Evolutionary conservation across 768 basidiomycete species (phyloP).

Genomic region (Exidia glandulosa): DNA sequence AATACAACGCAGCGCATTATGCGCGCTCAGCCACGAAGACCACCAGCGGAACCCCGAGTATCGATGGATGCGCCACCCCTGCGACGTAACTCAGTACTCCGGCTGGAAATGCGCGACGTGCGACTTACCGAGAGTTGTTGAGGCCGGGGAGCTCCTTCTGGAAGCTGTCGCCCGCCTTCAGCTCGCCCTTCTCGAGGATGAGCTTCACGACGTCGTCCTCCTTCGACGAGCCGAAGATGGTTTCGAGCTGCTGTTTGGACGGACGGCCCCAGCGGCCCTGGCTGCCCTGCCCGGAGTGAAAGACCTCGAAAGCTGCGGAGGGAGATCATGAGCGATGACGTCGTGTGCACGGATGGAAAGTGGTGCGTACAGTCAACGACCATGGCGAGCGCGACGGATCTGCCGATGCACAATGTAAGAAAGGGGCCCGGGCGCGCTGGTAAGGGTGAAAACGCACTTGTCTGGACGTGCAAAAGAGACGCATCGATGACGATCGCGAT

Average conservation of each 20-base stretch:
- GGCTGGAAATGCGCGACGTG: not conserved
- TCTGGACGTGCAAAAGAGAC: slow-evolving; percentile 27
- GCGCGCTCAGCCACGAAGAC: not conserved
- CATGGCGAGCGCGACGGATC: slow-evolving; percentile 56
- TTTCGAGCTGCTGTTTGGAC: slow-evolving; percentile 80
- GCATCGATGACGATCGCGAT: not conserved
- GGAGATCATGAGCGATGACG: not conserved
- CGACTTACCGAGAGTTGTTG: not conserved
- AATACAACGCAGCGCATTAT: not conserved
- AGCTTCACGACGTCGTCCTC: slow-evolving; percentile 50
- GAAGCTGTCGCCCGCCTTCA: slow-evolving; percentile 42
- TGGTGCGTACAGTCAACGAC: slow-evolving; percentile 67
- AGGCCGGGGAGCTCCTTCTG: not conserved
- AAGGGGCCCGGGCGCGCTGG: not conserved
- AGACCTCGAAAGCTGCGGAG: slow-evolving; percentile 54
- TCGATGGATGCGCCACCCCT: not conserved
- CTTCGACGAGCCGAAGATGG: slow-evolving; percentile 50
- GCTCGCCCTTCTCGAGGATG: slow-evolving; percentile 54
- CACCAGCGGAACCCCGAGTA: not conserved
- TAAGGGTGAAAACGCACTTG: slow-evolving; percentile 42
- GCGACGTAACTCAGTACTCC: not conserved
- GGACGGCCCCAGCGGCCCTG: slow-evolving; percentile 67
- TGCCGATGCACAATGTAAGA: slow-evolving; percentile 15
- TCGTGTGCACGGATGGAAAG: not conserved
- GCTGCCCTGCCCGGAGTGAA: slow-evolving; percentile 57